Evolutionary conservation across 2,329 filamentous ascomycete species (phyloP), one percentile per base, ranked within the genome.

Genomic region (Hymenoscyphus fructigenus): DNA sequence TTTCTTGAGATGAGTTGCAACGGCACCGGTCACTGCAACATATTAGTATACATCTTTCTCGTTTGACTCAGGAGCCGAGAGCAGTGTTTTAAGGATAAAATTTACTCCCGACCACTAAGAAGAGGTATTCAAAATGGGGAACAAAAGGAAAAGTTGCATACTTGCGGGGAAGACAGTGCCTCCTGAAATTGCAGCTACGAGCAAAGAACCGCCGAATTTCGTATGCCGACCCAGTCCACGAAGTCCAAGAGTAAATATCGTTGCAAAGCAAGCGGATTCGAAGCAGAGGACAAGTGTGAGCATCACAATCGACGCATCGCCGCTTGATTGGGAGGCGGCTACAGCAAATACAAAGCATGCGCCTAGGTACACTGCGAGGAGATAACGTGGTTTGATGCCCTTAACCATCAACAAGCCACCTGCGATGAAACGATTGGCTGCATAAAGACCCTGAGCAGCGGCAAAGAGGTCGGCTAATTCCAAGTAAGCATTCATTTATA

Each of bases 191-290:
- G 88, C 89, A 1, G 81, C 88, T 1, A 92, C 84, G 66, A 91
- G 88, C 75, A 85, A 89, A 3, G 89, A 89, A 1, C 87, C 88
- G 1, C 91, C 91, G 67, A 89, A 84, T 81, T 93, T 93, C 41
- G 88, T 91, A 78, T 93, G 88, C n/a, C 88, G 84, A 12, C 91
- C 91, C 1, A 93, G 82, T 3, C 90, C 90, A 34, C 90, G 84
- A 81, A 93, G 91, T 12, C 89, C 89, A 1, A 93, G 81, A 0
- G 90, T 90, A 29, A 93, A 87, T 73, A 93, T 93, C n/a, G 90
- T 92, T 0, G 91, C 90, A 81, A 93, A 93, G 75, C 88, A 90
- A 74, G 91, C 90, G 10, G 85, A 89, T 78, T 92, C 91, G 76
- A 92, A 93, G 79, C 92, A 92, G 23, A 93, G 81, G 4, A 88